Evolutionary conservation across 768 basidiomycete species (phyloP), one percentile per base, ranked within the genome.

Genomic region (Dendrothele bispora): DNA sequence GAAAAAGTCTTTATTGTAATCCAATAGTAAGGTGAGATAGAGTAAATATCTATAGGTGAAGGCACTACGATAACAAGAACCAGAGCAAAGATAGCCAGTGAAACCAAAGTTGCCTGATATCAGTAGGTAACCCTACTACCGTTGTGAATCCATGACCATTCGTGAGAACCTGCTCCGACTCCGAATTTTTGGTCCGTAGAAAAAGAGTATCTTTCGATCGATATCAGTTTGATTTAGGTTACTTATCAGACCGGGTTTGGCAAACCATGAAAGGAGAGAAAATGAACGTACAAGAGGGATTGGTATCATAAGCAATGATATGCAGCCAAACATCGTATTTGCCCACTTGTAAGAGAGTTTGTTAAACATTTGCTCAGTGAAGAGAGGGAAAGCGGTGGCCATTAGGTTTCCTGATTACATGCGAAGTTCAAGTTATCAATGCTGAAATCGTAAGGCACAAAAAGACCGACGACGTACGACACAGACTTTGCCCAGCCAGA

Each of bases 401-500:
- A 70, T 56, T 17, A 82, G 48, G 50, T 80, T 82, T 29, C 80
- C 78, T 81, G 50, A 26, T 45, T 3, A 7, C 21, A 15, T 22
- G 17, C 5, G 29, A 48, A 37, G 12, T 28, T 32, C 26, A 26
- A 15, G 18, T 28, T 18, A 18, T 18, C 18, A 2, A 27, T 12
- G 6, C 28, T 24, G 21, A 25, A n/a, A n/a, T n/a, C n/a, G n/a
- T 32, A 28, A 10, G 30, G n/a, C 1, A 17, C 8, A 32, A 8
- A 51, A 45, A 17, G 46, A 28, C 30, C 22, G 26, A 12, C 18
- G 21, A 44, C 78, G 44, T 55, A 75, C 84, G 71, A 47, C 75
- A 72, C 46, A 86, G 67, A 55, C 78, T 82, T 61, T 86, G 84
- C 2, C 79, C 86, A 1, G 86, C 85, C n/a, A 86, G 65, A 10